Base-by-base conservation (phyloP, 805 yeast species). In the Candida suzukii region DNA sequence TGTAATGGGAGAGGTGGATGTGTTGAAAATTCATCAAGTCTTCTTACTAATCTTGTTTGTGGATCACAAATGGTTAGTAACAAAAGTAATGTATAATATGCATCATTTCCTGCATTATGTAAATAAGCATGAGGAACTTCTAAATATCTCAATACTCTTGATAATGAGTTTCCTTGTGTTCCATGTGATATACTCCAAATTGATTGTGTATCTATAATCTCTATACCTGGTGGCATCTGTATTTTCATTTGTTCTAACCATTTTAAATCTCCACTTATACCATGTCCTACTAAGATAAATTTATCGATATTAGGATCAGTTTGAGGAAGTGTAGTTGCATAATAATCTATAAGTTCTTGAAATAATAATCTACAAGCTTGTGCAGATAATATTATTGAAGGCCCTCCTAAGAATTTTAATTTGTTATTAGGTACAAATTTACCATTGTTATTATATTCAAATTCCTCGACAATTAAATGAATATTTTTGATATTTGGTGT, bases 91-190 rank as follows among this genome's bases (percentile, higher is more conserved):
- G 88, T 82, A 47, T 69, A 79, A 50, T 78, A 76, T 7, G 86
- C 76, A 56, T 82, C 90, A 51, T 82, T 82, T 3, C 80, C 85
- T 2, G 84, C 88, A 53, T 82, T 82, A 54, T 82, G 88, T 37
- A 82, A 60, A 47, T 66, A 69, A 1, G 78, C 70, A 51, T 76
- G 78, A 1, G 85, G 83, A 6, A 82, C 66, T 22, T 64, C 61
- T 38, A 76, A 58, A 37, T 67, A 53, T 32, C 73, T 56, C 16
- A 80, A 60, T 0, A 74, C 55, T 18, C 68, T 70, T 14, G 74
- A 67, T 35, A 82, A 54, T 8, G 71, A 63, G 3, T 68, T 61
- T 6, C 74, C 73, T 28, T 61, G 52, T 10, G 50, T 51, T 2
- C 78, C 72, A 43, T 64, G 68, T 3, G 71, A 58, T 3, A 57